Evolutionary conservation across 1,284 basidiomycete species (phyloP).

Genomic region (Chalciporus piperatoides): DNA sequence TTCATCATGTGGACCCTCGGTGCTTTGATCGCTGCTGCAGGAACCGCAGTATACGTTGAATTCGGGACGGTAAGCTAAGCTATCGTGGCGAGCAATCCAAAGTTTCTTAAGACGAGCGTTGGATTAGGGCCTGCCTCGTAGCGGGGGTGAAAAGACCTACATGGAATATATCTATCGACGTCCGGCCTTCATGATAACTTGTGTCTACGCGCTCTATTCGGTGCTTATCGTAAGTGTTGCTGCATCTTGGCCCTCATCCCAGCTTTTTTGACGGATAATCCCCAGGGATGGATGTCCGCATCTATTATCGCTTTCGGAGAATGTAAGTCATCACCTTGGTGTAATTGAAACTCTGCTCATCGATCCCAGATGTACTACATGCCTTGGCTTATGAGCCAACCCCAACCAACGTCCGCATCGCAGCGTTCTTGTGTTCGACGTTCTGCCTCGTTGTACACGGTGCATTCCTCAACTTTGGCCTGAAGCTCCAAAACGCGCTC

Average conservation of each 20-base stretch:
- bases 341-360: not conserved
- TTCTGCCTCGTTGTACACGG: conserved; percentile 60
- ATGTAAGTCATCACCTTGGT: conserved; percentile 38
- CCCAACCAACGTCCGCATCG: conserved; percentile 45
- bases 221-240: conserved; percentile 49
- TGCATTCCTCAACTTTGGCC: conserved; percentile 50
- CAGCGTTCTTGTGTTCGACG: conserved; percentile 54
- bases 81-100: not conserved
- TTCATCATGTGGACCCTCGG: conserved; percentile 72
- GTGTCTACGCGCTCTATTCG: conserved; percentile 57
- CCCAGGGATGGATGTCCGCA: conserved; percentile 50
- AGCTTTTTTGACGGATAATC: conserved; percentile 14
- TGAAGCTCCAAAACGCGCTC: conserved; percentile 63
- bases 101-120: not conserved
- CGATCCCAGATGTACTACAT: conserved; percentile 48
- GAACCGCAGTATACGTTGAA: conserved; percentile 71
- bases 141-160: conserved; percentile 76
- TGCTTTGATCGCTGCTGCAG: conserved; percentile 56
- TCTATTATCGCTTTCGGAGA: conserved; percentile 64
- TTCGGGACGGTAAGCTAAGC: conserved; percentile 56
- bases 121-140: conserved; percentile 58
- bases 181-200: conserved; percentile 60
- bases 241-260: conserved; percentile 2
- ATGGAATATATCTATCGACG: conserved; percentile 65
- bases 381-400: conserved; percentile 43